Evolutionary conservation across 164 flowering plant genomes (phyloP), one percentile per base, ranked within the genome.

Genomic region (Taxillus chinensis): DNA sequence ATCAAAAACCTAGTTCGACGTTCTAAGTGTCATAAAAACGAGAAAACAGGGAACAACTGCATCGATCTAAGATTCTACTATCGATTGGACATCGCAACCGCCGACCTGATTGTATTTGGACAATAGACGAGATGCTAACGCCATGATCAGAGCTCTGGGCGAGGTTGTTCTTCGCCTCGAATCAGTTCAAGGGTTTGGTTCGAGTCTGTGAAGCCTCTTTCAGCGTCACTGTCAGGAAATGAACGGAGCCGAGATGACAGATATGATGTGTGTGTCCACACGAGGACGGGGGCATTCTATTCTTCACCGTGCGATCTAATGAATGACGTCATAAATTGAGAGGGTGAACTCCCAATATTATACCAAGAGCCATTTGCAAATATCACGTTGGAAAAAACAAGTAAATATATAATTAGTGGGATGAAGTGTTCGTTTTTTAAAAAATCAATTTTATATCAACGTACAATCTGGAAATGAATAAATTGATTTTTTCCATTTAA

Each of bases 51-150:
- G 61, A 5, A 17, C 2, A 8, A 17, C 11, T 13, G 13, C 3
- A 0, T 7, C 10, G 13, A 11, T 54, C 39, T 14, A 3, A 27
- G 10, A 5, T 7, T 17, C 8, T 3, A 17, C 7, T 37, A 52
- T 9, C 17, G 52, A 39, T 41, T 2, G 14, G 40, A 48, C 27
- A 43, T 27, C 10, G 40, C 4, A 55, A 52, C 17, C 3, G 17
- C 39, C 3, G 14, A 80, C 83, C 86, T 78, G 82, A 64, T 62
- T 74, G 70, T 81, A 78, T 77, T 73, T 76, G 67, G 78, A 75
- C 7, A 80, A 42, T 57, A 80, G 62, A 27, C 86, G 84, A 60
- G 82, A 60, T 12, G 75, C 27, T 66, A 78, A 70, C 2, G 86
- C 81, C 86, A 82, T 82, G 73, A 64, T 61, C 62, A 63, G 60